phyloP scores from a whole-genome alignment of 1,284 basidiomycete genomes.

The Cutaneotrichosporon sp. region DNA sequence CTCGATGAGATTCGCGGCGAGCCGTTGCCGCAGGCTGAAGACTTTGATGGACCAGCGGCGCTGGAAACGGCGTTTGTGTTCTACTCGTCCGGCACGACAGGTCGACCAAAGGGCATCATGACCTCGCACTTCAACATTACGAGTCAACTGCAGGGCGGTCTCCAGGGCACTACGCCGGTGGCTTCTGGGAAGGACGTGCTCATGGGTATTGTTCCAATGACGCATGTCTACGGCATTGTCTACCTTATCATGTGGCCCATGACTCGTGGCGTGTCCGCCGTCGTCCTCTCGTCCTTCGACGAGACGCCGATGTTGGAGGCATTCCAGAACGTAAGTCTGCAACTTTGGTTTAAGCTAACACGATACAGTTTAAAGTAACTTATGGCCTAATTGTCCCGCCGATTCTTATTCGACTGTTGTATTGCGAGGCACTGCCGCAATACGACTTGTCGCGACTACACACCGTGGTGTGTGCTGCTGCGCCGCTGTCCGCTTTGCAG shows the following conservation, averaged over 20 bases:
- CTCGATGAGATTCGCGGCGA: conserved; percentile 10
- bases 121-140: conserved; percentile 64
- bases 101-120: conserved; percentile 46
- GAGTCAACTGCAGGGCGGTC: conserved; percentile 23
- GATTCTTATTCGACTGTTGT: conserved; percentile 57
- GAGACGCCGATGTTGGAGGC: conserved; percentile 55
- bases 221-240: conserved; percentile 17
- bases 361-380: conserved; percentile 58
- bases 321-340: conserved; percentile 57
- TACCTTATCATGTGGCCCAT: conserved; percentile 59
- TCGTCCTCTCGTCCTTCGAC: conserved; percentile 64
- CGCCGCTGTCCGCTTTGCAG: conserved; percentile 59
- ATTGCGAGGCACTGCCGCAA: conserved; percentile 57
- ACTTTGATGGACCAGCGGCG: conserved; percentile 10
- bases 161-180: not conserved
- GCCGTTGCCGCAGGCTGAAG: conserved; percentile 8
- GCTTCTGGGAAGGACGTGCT: conserved; percentile 6
- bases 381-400: conserved; percentile 71
- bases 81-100: conserved; percentile 60
- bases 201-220: conserved; percentile 14
- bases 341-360: conserved; percentile 32
- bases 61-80: conserved; percentile 49
- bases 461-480: conserved; percentile 69
- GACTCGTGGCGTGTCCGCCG: conserved; percentile 56
- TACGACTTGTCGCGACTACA: conserved; percentile 63